phyloP scores from a whole-genome alignment of 2,329 filamentous ascomycete species.

The Leptosphaerulina australis region DNA sequence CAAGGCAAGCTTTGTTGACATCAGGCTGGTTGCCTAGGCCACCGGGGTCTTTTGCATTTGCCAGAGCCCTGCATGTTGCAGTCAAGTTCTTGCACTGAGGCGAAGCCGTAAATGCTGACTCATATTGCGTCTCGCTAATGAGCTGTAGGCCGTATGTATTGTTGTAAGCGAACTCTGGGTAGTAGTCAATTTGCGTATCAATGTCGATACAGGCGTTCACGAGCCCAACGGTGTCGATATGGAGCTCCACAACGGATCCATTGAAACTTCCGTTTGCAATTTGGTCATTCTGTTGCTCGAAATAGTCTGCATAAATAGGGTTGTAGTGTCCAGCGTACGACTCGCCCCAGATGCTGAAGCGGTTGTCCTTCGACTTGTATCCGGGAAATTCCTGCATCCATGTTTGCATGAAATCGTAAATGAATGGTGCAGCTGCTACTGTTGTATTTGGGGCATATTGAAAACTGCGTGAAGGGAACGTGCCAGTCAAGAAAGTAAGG shows the following conservation, averaged over 20 bases:
- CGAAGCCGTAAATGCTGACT: neutral
- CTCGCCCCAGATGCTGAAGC: constrained; percentile 39
- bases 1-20: constrained; percentile 54
- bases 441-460: constrained; percentile 20
- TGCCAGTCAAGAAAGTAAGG: constrained; percentile 15
- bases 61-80: neutral
- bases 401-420: constrained; percentile 25
- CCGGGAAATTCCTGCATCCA: constrained; percentile 29
- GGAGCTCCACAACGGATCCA: constrained; percentile 38
- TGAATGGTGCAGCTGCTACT: constrained; percentile 17
- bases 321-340: constrained; percentile 61
- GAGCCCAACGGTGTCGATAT: constrained; percentile 56
- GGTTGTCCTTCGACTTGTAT: constrained; percentile 24
- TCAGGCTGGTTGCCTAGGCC: constrained; percentile 34
- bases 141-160: constrained; percentile 61
- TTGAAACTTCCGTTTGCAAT: constrained; percentile 44
- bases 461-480: constrained; percentile 14
- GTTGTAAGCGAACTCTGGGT: constrained; percentile 58
- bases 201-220: constrained; percentile 53
- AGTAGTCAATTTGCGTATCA: constrained; percentile 53
- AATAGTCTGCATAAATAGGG: constrained; percentile 59
- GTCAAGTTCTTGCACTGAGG: constrained; percentile 30
- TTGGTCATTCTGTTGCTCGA: constrained; percentile 63
- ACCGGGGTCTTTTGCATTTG: constrained; percentile 38
- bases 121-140: constrained; percentile 46